phyloP scores from a whole-genome alignment of 129 eudicot genomes.

The Erigeron canadensis region DNA sequence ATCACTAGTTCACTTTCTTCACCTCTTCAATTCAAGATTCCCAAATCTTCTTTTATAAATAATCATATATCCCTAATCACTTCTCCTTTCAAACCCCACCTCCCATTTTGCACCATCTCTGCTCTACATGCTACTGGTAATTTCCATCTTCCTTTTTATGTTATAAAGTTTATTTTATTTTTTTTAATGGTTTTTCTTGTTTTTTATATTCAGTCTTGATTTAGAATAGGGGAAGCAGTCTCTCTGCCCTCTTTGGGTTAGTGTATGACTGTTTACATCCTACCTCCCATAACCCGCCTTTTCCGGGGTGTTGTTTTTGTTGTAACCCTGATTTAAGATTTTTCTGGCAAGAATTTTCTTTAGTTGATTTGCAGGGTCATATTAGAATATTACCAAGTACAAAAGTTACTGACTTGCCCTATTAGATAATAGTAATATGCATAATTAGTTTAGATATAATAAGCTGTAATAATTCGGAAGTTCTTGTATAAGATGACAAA shows the following conservation, averaged over 20 bases:
- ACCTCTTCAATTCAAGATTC: conserved; percentile 16
- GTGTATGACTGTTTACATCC: too few species aligned
- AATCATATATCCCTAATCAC: conserved; percentile 12
- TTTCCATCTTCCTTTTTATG: neutral
- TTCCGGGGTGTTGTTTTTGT: too few species aligned
- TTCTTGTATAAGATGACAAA: neutral
- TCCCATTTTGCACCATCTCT: conserved; percentile 20
- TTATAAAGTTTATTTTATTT: neutral
- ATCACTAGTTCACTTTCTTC: conserved; percentile 33
- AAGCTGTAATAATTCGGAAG: neutral
- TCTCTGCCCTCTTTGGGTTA: too few species aligned
- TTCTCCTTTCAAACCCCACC: conserved; percentile 25
- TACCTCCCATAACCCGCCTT: too few species aligned
- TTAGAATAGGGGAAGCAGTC: too few species aligned
- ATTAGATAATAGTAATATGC: neutral
- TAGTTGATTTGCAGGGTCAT: too few species aligned
- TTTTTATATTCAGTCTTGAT: too few species aligned
- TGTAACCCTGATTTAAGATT: too few species aligned
- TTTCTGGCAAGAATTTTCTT: too few species aligned
- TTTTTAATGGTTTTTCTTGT: conserved; percentile 14
- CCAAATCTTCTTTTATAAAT: conserved; percentile 29
- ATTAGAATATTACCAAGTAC: too few species aligned
- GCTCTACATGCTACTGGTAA: conserved; percentile 48
- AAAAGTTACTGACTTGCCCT: neutral
- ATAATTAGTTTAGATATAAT: neutral